Evolutionary conservation across 805 yeast genomes (phyloP), one percentile per base, ranked within the genome.

Genomic region (Diddensiella santjacobensis): DNA sequence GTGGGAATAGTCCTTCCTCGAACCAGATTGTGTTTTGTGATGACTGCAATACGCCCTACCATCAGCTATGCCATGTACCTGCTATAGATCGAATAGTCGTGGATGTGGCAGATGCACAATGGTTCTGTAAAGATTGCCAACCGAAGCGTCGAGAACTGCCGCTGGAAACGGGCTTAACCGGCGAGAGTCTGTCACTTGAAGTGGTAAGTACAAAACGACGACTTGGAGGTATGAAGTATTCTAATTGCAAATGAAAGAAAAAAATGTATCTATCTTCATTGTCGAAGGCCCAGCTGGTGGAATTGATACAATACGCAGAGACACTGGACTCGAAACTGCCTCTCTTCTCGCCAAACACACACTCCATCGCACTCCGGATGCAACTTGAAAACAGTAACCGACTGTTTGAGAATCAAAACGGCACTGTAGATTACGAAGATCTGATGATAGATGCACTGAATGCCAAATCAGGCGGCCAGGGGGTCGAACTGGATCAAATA

Each of bases 61-160:
- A 69, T 39, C 70, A 69, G 47, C 57, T 67, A 22, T 69, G 73
- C 49, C 73, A 69, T 53, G 58, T 57, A 20, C 74, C 74, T 11
- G 65, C 62, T 8, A 66, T 70, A 17, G 73, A 69, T 42, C 54
- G 69, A 4, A 58, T 67, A 10, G 67, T 63, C 22, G 67, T 69
- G 13, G 71, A 68, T 22, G 67, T 69, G 13, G 67, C 68, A 1
- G 73, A 69, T 42, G 68, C 69, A 3, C 64, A 65, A 51, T 69
- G 71, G 72, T 69, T 62, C 52, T 69, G 73, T 53, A 58, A 58
- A 44, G 61, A 66, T 40, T 69, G 72, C 46, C 65, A 62, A 50
- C 62, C 63, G n/a, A 67, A 64, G 46, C 57, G 62, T 2, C 49
- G 61, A 15, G 69, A 69, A 29, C 51, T 55, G 30, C 66, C 68